A percentile compares a stretch with the other conserved stretches of the same genome.
These are phyloP conservation scores for Coniochaeta sp. DNA, from an alignment of 2,329 filamentous ascomycete genomes.

Conservation along the genomic window DNA sequence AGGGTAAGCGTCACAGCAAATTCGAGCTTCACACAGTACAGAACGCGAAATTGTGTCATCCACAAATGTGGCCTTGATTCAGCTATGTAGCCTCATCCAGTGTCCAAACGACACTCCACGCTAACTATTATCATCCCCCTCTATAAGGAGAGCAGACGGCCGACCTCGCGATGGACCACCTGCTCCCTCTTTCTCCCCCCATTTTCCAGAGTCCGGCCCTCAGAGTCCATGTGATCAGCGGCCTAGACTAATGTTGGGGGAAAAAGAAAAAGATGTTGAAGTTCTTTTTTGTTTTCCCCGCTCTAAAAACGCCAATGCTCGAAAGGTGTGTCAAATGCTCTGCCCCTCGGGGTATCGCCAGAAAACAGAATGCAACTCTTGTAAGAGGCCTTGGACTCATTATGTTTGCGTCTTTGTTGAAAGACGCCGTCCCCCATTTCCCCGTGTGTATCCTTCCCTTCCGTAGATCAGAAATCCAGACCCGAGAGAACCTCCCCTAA, in stretches of 20 bases:
- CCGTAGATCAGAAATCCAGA: not conserved
- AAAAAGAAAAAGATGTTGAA: slow-evolving; percentile 27
- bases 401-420: slow-evolving; percentile 26
- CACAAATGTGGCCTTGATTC: not conserved
- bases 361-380: slow-evolving; percentile 13
- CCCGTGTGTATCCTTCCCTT: not conserved
- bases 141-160: not conserved
- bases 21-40: no score
- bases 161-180: not conserved
- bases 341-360: slow-evolving; percentile 23
- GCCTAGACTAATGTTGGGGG: slow-evolving; percentile 15
- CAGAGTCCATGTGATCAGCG: slow-evolving; percentile 13
- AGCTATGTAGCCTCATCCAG: not conserved
- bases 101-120: not conserved
- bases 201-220: slow-evolving; percentile 12
- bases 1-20: no score
- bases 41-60: not conserved
- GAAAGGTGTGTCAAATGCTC: slow-evolving; percentile 19
- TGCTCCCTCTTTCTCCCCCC: not conserved
- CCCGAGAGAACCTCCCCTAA: not conserved
- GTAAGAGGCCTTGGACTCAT: slow-evolving; percentile 17
- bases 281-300: slow-evolving; percentile 24
- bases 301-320: slow-evolving; percentile 21
- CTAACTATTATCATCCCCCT: not conserved
- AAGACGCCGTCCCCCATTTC: slow-evolving; percentile 23